phyloP scores from a whole-genome alignment of 352 stramenopile genomes.

The Globisporangium abappressorium region DNA sequence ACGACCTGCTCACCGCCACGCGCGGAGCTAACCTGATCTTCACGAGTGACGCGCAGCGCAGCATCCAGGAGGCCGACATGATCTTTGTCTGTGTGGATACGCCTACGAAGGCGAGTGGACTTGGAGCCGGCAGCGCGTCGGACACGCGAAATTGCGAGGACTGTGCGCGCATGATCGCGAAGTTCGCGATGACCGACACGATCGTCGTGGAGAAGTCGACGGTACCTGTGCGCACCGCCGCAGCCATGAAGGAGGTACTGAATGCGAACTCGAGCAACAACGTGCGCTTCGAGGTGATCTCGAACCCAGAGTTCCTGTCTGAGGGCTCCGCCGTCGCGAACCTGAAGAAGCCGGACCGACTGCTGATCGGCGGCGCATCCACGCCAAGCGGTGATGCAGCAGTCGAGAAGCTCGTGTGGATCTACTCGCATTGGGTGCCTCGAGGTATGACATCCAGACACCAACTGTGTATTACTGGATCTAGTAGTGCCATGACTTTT shows the following conservation, averaged over 20 bases:
- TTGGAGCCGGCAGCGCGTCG: conserved; percentile 95
- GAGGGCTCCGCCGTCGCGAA: conserved; percentile 98
- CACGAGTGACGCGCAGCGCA: conserved; percentile 95
- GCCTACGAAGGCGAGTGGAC: conserved; percentile 96
- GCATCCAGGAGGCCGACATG: conserved; percentile 97
- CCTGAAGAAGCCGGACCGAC: conserved; percentile 93
- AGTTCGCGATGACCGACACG: conserved; percentile 92
- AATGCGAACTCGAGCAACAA: conserved; percentile 90
- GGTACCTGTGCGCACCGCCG: conserved; percentile 97
- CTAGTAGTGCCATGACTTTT: neutral
- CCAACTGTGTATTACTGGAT: no score
- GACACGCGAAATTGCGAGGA: conserved; percentile 99
- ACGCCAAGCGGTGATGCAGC: conserved; percentile 85
- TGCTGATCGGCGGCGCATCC: conserved; percentile 98
- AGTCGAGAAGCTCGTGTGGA: conserved; percentile 90
- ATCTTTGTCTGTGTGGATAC: conserved; percentile 99
- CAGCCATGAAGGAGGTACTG: conserved; percentile 96
- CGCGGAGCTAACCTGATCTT: conserved; percentile 98
- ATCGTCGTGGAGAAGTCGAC: conserved; percentile 99
- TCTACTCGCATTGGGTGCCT: conserved; percentile 98
- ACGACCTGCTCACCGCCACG: conserved; percentile 92
- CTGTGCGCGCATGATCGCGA: conserved; percentile 97
- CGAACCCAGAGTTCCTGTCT: conserved; percentile 99
- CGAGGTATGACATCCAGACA: conserved; percentile 25
- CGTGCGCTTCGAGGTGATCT: conserved; percentile 96